These are phyloP conservation scores for Lactarius indigo DNA, from an alignment of 768 basidiomycete genomes.

Conservation along the genomic window DNA sequence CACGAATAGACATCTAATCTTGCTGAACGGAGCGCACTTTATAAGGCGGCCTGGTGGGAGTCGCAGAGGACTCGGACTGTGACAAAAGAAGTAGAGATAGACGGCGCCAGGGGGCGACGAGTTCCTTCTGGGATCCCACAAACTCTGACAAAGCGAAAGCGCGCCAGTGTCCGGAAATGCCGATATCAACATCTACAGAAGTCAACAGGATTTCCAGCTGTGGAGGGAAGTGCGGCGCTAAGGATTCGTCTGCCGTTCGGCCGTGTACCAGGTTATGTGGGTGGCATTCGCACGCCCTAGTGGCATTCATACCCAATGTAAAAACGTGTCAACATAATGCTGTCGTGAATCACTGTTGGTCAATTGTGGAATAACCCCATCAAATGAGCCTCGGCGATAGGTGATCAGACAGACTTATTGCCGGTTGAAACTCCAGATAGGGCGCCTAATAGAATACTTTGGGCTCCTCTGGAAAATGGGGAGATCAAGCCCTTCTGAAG, in stretches of 20 bases:
- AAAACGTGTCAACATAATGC: not conserved
- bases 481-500: slow-evolving; percentile 16
- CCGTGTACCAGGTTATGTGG: not conserved
- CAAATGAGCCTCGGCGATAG: not conserved
- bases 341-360: not conserved
- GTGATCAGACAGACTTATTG: not conserved
- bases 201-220: slow-evolving; percentile 15
- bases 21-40: slow-evolving; percentile 8
- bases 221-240: slow-evolving; percentile 20
- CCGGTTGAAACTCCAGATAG: not conserved
- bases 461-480: slow-evolving; percentile 10
- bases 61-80: not conserved
- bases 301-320: not conserved
- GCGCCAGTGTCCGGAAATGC: not conserved
- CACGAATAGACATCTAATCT: not conserved
- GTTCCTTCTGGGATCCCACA: not conserved
- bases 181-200: slow-evolving; percentile 3
- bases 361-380: not conserved
- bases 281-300: not conserved
- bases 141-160: slow-evolving; percentile 19
- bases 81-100: slow-evolving; percentile 16
- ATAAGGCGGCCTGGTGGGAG: slow-evolving; percentile 7
- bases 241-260: not conserved
- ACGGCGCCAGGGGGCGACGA: not conserved
- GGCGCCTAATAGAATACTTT: not conserved